Conservation (phyloP, 2,329 filamentous ascomycete species). For the Penicillium corylophilum region DNA sequence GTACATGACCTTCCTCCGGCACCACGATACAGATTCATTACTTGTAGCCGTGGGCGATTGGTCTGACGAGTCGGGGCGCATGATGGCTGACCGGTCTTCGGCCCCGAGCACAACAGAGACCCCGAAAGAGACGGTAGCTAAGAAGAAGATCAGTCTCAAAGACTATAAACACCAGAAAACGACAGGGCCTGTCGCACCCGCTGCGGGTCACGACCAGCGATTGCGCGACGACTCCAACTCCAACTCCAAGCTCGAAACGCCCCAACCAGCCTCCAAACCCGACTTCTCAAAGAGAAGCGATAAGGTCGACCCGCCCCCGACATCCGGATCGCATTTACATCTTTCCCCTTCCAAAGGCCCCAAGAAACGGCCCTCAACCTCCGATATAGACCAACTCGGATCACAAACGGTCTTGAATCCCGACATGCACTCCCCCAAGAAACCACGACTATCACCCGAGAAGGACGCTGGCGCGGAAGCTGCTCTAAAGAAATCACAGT, state of each 20-base stretch:
- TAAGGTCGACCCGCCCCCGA: conserved; percentile 12
- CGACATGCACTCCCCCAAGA: conserved; percentile 39
- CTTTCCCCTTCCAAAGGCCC: conserved; percentile 17
- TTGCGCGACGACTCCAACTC: conserved; percentile 18
- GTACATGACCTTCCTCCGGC: conserved; percentile 62
- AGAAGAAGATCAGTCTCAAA: conserved; percentile 63
- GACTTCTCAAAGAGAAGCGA: conserved; percentile 15
- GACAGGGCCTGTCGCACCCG: conserved; percentile 29
- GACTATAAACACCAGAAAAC: conserved; percentile 60
- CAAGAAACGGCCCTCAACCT: conserved; percentile 30
- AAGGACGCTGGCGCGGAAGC: conserved; percentile 26
- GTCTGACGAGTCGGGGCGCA: conserved; percentile 50
- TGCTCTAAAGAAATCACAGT: conserved; percentile 23
- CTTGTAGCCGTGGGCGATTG: conserved; percentile 56
- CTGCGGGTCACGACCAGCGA: conserved; percentile 23
- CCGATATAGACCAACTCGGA: conserved; percentile 18
- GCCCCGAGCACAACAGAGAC: conserved; percentile 41
- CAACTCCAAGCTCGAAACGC: conserved; percentile 18
- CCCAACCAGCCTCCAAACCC: conserved; percentile 21
- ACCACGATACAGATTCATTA: conserved; percentile 55
- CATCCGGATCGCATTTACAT: conserved; percentile 13
- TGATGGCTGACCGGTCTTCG: conserved; percentile 44
- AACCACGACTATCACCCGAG: conserved; percentile 40
- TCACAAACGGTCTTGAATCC: conserved; percentile 16
- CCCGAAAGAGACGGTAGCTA: conserved; percentile 43